phyloP scores from a whole-genome alignment of 106 monocot genomes.

The Chionographis japonica region DNA sequence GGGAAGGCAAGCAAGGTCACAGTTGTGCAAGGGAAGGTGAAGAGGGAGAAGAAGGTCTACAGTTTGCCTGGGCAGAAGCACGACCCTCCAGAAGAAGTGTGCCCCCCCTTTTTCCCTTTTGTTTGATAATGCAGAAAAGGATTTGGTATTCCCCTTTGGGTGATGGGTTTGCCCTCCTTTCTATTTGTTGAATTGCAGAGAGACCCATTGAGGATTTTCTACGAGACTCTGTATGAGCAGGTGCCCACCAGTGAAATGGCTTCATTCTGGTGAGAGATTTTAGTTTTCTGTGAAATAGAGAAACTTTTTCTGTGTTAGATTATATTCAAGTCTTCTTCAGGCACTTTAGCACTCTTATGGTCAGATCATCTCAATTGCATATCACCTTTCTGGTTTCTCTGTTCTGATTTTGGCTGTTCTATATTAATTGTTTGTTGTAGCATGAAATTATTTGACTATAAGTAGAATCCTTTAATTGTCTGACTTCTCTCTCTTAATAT shows the following conservation, averaged over 20 bases:
- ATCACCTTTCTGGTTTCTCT: too few relatives aligned
- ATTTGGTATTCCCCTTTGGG: background rate
- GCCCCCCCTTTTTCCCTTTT: background rate
- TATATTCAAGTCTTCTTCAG: too few relatives aligned
- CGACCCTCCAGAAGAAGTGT: slow-evolving; percentile 74
- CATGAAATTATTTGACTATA: too few relatives aligned
- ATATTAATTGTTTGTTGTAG: too few relatives aligned
- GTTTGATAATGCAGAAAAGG: background rate
- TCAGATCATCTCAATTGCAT: background rate
- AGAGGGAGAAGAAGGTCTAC: slow-evolving; percentile 66
- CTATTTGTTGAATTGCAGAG: slow-evolving; percentile 42
- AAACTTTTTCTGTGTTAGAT: background rate
- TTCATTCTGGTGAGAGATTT: slow-evolving; percentile 50
- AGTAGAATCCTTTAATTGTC: too few relatives aligned
- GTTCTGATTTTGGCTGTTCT: too few relatives aligned
- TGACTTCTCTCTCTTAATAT: too few relatives aligned
- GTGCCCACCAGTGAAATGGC: slow-evolving; percentile 89
- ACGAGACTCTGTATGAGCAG: slow-evolving; percentile 75
- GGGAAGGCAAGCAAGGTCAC: slow-evolving; percentile 8
- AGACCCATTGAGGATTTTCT: slow-evolving; percentile 90
- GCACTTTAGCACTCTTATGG: too few relatives aligned
- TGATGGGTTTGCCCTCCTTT: background rate
- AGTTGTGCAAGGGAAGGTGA: slow-evolving; percentile 9
- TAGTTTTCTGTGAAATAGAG: background rate
- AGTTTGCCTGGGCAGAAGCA: slow-evolving; percentile 90